These are phyloP conservation scores for Dendrobium catenatum DNA, from an alignment of 106 monocot genomes.

Conservation along the genomic window DNA sequence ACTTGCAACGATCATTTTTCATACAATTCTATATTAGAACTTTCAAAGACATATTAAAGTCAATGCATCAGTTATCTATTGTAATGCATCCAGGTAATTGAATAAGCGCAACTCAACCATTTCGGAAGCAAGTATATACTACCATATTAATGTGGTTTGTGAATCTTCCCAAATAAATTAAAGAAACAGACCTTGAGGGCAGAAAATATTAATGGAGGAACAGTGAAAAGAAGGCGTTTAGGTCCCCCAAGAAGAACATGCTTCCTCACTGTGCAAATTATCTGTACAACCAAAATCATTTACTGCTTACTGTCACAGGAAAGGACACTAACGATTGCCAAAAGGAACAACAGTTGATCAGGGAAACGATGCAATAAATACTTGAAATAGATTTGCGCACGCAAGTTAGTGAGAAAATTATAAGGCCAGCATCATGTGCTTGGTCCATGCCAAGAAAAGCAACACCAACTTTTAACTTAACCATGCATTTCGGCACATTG, in stretches of 20 bases:
- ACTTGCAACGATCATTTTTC: background rate
- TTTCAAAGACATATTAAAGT: background rate
- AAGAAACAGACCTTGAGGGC: conserved; percentile 70
- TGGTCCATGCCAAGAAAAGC: background rate
- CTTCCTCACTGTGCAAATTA: conserved; percentile 68
- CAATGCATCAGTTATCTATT: background rate
- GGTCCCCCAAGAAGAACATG: conserved; percentile 89
- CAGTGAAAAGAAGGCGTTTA: conserved; percentile 67
- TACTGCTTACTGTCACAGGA: background rate
- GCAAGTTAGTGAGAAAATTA: too few relatives aligned
- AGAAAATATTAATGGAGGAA: conserved; percentile 77
- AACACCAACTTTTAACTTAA: background rate
- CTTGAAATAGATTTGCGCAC: background rate
- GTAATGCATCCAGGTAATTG: background rate
- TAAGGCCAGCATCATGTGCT: background rate
- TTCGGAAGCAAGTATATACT: background rate
- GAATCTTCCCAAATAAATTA: background rate
- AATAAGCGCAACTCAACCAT: background rate
- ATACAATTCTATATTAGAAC: background rate
- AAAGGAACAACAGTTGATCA: background rate
- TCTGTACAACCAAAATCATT: conserved; percentile 42
- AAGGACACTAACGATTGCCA: background rate
- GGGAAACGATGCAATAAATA: background rate
- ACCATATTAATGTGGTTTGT: too few relatives aligned
- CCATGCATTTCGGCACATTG: background rate